Conservation (phyloP, 768 basidiomycete species). For the Melanogaster broomeanus region DNA sequence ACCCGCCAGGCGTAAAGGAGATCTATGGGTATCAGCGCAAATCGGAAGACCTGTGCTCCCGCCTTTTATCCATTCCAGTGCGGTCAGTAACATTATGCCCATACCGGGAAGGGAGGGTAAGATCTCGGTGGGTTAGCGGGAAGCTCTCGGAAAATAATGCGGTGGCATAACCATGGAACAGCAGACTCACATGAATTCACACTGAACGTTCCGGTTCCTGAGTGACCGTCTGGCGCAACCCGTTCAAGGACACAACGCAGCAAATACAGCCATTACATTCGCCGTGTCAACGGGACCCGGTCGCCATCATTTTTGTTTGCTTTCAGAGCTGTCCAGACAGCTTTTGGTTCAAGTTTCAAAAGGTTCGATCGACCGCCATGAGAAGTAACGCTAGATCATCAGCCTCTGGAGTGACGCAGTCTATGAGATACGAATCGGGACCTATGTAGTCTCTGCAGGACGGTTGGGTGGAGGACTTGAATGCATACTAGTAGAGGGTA, state of each 20-base stretch:
- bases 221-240: slow-evolving; percentile 8
- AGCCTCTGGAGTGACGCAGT: no score
- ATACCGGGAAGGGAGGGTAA: no score
- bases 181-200: slow-evolving; percentile 13
- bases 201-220: slow-evolving; percentile 14
- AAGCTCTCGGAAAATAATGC: slow-evolving; percentile 19
- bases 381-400: no score
- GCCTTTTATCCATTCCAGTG: slow-evolving; percentile 28
- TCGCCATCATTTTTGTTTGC: slow-evolving; percentile 5
- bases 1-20: slow-evolving; percentile 8
- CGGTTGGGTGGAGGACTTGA: not conserved
- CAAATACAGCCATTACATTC: slow-evolving; percentile 6
- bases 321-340: not conserved
- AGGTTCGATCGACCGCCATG: not conserved
- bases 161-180: slow-evolving; percentile 3
- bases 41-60: not conserved
- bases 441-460: not conserved
- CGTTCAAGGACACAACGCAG: no score
- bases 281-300: slow-evolving; percentile 6
- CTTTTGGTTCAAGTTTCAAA: not conserved
- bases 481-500: no score
- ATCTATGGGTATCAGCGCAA: slow-evolving; percentile 1
- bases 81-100: no score
- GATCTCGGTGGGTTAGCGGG: no score
- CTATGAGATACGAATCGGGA: not conserved